These are phyloP conservation scores for Nidula niveotomentosa DNA, from an alignment of 1,284 basidiomycete species.

Conservation along the genomic window DNA sequence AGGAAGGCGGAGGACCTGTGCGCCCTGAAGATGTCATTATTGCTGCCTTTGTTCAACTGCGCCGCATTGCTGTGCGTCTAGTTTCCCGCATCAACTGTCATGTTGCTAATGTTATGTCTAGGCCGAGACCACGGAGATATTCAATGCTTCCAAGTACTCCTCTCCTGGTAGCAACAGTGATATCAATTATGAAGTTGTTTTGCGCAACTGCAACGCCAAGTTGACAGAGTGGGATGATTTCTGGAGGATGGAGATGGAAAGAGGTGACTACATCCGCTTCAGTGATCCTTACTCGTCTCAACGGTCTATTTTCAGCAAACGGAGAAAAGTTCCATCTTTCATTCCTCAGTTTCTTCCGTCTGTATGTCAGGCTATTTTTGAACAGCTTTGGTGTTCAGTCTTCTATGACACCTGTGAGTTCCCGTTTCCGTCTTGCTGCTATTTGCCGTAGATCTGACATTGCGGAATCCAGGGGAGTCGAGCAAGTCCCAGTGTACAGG, in stretches of 20 bases:
- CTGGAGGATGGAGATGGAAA: slow-evolving; percentile 71
- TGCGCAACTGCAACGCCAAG: slow-evolving; percentile 69
- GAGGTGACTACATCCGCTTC: slow-evolving; percentile 40
- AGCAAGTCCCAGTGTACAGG: slow-evolving; percentile 59
- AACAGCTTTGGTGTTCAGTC: slow-evolving; percentile 79
- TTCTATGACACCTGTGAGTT: slow-evolving; percentile 52
- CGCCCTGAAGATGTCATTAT: slow-evolving; percentile 80
- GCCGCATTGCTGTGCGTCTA: slow-evolving; percentile 66
- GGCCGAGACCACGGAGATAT: slow-evolving; percentile 76
- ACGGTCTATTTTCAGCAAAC: slow-evolving; percentile 40
- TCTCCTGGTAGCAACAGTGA: slow-evolving; percentile 48
- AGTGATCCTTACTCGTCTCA: slow-evolving; percentile 6
- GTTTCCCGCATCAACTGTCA: background rate
- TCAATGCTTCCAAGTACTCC: slow-evolving; percentile 54
- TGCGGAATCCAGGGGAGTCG: slow-evolving; percentile 35
- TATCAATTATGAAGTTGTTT: slow-evolving; percentile 67
- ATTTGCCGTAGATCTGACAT: background rate
- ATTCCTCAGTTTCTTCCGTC: slow-evolving; percentile 71
- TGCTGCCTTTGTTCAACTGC: slow-evolving; percentile 70
- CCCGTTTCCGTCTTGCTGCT: background rate
- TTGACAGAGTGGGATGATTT: slow-evolving; percentile 66
- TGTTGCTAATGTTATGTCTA: slow-evolving; percentile 23
- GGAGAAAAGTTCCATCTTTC: slow-evolving; percentile 71
- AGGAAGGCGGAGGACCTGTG: slow-evolving; percentile 48
- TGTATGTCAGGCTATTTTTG: slow-evolving; percentile 75